phyloP scores from a whole-genome alignment of 1,139 yeast genomes.

The Magnusiomyces suaveolens region DNA sequence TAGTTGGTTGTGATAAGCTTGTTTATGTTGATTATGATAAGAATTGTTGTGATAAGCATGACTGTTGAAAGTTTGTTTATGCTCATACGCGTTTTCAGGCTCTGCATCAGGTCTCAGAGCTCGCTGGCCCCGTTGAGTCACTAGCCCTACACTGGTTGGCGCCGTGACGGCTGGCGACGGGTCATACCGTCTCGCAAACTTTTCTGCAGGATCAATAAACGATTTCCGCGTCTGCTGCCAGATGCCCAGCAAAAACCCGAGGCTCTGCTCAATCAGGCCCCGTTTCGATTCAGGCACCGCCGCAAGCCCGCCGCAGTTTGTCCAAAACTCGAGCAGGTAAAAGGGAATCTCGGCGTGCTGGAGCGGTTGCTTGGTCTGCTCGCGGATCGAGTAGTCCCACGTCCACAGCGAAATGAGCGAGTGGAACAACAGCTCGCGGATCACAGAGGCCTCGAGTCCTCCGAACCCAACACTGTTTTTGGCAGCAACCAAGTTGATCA shows the following conservation, averaged over 20 bases:
- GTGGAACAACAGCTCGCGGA: not conserved
- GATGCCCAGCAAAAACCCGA: not conserved
- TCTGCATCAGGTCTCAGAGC: too few relatives aligned
- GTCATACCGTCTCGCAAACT: not conserved
- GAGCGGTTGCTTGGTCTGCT: not conserved
- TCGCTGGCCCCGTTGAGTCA: too few relatives aligned
- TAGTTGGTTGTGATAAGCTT: too few relatives aligned
- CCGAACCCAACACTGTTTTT: not conserved
- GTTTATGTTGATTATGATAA: too few relatives aligned
- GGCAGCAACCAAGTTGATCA: slow-evolving; percentile 1
- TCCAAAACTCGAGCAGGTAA: slow-evolving; percentile 1
- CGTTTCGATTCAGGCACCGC: not conserved
- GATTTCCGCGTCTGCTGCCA: slow-evolving; percentile 4
- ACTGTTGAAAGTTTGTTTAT: too few relatives aligned
- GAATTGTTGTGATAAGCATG: too few relatives aligned
- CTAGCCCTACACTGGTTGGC: not conserved
- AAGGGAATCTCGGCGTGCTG: not conserved
- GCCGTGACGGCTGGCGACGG: not conserved
- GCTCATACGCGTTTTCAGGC: too few relatives aligned
- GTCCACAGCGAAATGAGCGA: not conserved
- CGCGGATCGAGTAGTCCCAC: slow-evolving; percentile 1
- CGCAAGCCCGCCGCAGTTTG: not conserved
- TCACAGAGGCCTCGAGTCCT: not conserved
- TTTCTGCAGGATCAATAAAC: not conserved
- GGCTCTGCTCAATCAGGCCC: not conserved